A percentile compares a stretch with the other conserved stretches of the same genome.
phyloP scores from a whole-genome alignment of 2,329 filamentous ascomycete genomes.

The Cylindrodendrum hubeiense region DNA sequence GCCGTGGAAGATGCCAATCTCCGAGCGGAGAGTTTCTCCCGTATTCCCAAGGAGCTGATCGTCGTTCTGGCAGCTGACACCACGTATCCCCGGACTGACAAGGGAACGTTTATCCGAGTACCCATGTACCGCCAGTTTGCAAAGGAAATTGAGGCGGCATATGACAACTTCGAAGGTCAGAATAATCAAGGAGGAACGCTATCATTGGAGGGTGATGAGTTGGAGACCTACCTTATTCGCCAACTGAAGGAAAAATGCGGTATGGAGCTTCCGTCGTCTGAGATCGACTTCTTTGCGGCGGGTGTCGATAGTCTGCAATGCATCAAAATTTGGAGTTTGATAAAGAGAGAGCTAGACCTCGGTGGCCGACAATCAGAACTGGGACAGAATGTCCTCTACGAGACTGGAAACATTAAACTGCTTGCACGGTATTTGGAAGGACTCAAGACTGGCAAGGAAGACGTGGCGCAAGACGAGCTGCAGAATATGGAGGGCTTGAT shows the following conservation, averaged over 20 bases:
- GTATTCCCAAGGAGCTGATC: constrained; percentile 66
- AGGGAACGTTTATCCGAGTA: constrained; percentile 65
- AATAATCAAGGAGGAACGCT: constrained; percentile 19
- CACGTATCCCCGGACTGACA: constrained; percentile 63
- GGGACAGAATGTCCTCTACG: constrained; percentile 70
- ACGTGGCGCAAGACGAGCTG: constrained; percentile 41
- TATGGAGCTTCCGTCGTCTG: not conserved
- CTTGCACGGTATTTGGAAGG: constrained; percentile 39
- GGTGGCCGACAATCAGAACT: constrained; percentile 55
- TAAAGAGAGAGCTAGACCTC: constrained; percentile 64
- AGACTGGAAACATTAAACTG: constrained; percentile 53
- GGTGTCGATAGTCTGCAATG: constrained; percentile 72
- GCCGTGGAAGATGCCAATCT: constrained; percentile 64
- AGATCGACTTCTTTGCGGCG: constrained; percentile 66
- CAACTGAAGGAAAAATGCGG: constrained; percentile 49
- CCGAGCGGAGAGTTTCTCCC: constrained; percentile 63
- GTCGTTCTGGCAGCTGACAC: constrained; percentile 58
- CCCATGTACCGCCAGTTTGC: constrained; percentile 61
- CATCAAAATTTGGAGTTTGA: constrained; percentile 64
- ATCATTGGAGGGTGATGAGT: constrained; percentile 27
- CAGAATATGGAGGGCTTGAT: constrained; percentile 50
- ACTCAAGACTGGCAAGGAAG: constrained; percentile 32
- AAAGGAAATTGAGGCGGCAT: constrained; percentile 57
- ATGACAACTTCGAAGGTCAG: constrained; percentile 40
- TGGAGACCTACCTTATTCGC: constrained; percentile 46